Percentiles rank a stretch among this genome's conserved stretches.
Conservation (phyloP, 1,139 yeast species). For the Geotrichum australiense region DNA sequence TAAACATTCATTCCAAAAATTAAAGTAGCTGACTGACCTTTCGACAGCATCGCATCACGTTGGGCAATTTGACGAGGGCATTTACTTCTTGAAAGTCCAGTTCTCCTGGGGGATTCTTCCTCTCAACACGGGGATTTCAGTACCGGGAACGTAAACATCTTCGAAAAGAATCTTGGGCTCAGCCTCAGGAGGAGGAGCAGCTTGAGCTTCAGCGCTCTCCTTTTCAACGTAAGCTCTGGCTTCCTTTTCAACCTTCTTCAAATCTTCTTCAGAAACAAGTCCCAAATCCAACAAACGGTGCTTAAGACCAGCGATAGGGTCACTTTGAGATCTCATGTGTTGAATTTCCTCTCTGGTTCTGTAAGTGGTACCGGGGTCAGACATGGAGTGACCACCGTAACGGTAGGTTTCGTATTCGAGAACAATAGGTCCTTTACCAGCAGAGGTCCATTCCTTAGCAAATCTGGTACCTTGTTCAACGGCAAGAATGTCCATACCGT, state of each 20-base stretch:
- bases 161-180: conserved; percentile 90
- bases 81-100: conserved; percentile 28
- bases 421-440: conserved; percentile 94
- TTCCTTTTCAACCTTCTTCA: conserved; percentile 88
- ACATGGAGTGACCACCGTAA: conserved; percentile 99
- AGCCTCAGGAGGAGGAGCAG: conserved; percentile 92
- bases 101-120: conserved; percentile 91
- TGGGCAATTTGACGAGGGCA: background rate
- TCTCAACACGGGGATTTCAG: conserved; percentile 87
- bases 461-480: conserved; percentile 93
- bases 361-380: conserved; percentile 99
- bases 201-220: conserved; percentile 91
- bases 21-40: too few relatives aligned
- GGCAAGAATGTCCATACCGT: conserved; percentile 97
- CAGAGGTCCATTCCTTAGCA: conserved; percentile 91
- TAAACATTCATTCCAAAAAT: too few relatives aligned
- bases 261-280: conserved; percentile 89
- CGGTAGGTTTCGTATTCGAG: conserved; percentile 96
- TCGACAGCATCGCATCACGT: too few relatives aligned
- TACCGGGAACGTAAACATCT: conserved; percentile 93
- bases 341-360: conserved; percentile 99
- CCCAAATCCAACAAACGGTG: conserved; percentile 71
- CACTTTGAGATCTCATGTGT: conserved; percentile 97
- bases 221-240: conserved; percentile 93
- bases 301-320: conserved; percentile 95